phyloP scores from a whole-genome alignment of 345 rosid species.

The Aquilaria yunnanensis region DNA sequence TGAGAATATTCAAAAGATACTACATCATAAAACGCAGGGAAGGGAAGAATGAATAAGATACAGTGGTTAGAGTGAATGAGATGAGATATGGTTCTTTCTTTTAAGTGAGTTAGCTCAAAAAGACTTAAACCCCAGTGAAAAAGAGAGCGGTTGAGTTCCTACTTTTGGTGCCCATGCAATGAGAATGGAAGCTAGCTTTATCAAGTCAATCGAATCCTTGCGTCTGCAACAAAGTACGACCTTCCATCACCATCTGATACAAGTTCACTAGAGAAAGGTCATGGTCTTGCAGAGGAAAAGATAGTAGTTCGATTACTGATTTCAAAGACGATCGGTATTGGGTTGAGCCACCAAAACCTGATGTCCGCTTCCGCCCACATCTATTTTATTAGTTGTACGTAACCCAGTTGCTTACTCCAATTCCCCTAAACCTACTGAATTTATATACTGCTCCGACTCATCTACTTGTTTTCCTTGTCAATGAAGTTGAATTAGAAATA shows the following conservation, averaged over 20 bases:
- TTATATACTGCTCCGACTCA: not conserved
- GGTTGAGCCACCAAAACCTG: constrained; percentile 29
- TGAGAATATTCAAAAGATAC: too few relatives aligned
- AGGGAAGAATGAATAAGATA: constrained; percentile 15
- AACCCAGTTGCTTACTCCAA: constrained; percentile 20
- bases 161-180: constrained; percentile 1
- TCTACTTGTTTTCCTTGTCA: too few relatives aligned
- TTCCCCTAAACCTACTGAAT: not conserved
- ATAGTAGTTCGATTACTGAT: not conserved
- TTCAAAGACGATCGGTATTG: not conserved
- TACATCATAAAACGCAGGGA: not conserved
- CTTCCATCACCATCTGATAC: too few relatives aligned
- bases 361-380: constrained; percentile 23
- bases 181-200: not conserved
- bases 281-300: not conserved
- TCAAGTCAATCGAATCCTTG: constrained; percentile 27
- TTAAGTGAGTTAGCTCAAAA: constrained; percentile 27
- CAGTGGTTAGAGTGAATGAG: constrained; percentile 21
- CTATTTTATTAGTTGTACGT: constrained; percentile 11
- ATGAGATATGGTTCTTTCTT: constrained; percentile 20
- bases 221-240: not conserved
- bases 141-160: constrained; percentile 36
- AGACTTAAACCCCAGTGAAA: constrained; percentile 16
- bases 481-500: too few relatives aligned
- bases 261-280: not conserved